Base-by-base conservation (phyloP, 2,329 filamentous ascomycete genomes). In the Colletotrichum australisinense region DNA sequence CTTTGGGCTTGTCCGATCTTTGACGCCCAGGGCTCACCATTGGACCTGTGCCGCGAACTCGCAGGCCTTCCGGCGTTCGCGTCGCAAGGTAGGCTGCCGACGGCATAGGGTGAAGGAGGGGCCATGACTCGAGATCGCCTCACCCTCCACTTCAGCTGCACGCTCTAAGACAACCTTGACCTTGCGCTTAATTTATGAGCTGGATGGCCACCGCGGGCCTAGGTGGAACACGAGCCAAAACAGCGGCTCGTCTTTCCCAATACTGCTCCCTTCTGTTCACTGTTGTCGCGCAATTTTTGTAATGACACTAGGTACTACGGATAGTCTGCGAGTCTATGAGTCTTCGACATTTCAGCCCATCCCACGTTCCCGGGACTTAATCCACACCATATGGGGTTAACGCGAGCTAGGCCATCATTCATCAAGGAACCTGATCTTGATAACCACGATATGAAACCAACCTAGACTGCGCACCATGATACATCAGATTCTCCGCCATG, bases 41-140 rank as follows among this genome's bases (percentile, higher is more conserved):
- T 55, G 42, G 62, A 30, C 14, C 12, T 28, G 35, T 67, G 56
- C 30, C 22, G 24, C 57, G 16, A 58, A 30, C 56, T 30, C 60
- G 30, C 46, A 35, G 28, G 8, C 30, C 30, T 35, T 35, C 56
- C 28, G 30, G 32, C 11, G n/a, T 60, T 19, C 57, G 11, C 12
- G 42, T 49, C 32, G 53, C 5, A 59, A 56, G 30, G 38, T 65
- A 19, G 52, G 42, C 42, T 49, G 42, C 42, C 42, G 42, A 49
- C 42, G 19, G 42, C 42, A 49, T 49, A 63, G 26, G 3, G 16
- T 32, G 26, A 55, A 22, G 22, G 28, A 19, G 19, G 19, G 32
- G 9, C 38, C 28, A 68, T 72, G 69, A 72, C 69, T 72, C 69
- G 64, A 9, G 28, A 72, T 68, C 49, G 28, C 58, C 19, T 68